phyloP scores from a whole-genome alignment of 345 rosid species.

The Carallia pectinifolia region DNA sequence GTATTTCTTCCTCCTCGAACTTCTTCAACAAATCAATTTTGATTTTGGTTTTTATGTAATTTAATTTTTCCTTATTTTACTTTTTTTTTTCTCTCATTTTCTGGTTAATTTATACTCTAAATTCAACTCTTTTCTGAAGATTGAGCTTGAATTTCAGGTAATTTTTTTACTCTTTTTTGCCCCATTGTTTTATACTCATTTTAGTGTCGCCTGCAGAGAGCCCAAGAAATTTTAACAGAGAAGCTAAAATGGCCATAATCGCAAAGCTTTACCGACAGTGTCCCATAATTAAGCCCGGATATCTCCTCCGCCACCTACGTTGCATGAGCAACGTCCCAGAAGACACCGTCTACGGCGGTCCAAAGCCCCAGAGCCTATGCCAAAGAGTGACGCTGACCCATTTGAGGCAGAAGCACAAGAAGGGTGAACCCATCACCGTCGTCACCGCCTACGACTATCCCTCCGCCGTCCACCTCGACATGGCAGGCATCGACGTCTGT shows the following conservation, averaged over 20 bases:
- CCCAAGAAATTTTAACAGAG: no score
- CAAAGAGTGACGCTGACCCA: slow-evolving; percentile 61
- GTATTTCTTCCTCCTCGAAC: no score
- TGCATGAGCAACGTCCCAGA: slow-evolving; percentile 80
- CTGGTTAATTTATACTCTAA: no score
- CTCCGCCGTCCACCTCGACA: slow-evolving; percentile 76
- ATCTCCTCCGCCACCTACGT: slow-evolving; percentile 34
- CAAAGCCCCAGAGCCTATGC: slow-evolving; percentile 55
- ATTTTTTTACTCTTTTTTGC: no score
- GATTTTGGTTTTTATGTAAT: no score
- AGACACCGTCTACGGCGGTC: slow-evolving; percentile 77
- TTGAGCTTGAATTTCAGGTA: no score
- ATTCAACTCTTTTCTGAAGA: no score
- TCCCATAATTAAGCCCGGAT: neutral
- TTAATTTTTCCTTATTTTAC: no score
- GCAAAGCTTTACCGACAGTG: neutral
- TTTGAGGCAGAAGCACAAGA: slow-evolving; percentile 61
- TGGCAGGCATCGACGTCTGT: slow-evolving; percentile 79
- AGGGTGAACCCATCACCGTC: slow-evolving; percentile 62
- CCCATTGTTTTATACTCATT: no score
- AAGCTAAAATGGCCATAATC: slow-evolving; percentile 4
- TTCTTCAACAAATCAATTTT: no score
- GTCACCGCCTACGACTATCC: slow-evolving; percentile 92
- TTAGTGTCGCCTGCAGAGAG: no score
- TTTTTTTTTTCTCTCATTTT: no score